A percentile compares a stretch with the other conserved stretches of the same genome.
Conservation (phyloP, 345 rosid genomes). For the Bruguiera gymnorhiza region DNA sequence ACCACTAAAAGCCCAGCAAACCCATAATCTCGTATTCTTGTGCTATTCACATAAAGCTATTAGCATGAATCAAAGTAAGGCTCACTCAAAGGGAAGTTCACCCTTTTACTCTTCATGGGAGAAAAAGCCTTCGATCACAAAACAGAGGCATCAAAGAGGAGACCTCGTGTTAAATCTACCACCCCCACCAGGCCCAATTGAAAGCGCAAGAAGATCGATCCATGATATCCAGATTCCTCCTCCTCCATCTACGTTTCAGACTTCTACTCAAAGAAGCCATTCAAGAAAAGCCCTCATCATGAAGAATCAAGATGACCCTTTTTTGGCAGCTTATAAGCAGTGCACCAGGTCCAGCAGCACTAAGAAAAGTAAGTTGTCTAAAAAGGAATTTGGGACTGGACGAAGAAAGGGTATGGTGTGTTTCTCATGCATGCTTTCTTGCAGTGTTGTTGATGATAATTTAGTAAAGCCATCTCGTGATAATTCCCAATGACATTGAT, state of each 20-base stretch:
- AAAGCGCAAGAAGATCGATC: not conserved
- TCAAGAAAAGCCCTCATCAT: constrained; percentile 25
- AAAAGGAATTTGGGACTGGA: not conserved
- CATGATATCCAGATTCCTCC: constrained; percentile 34
- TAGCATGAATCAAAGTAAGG: constrained; percentile 17
- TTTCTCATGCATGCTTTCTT: constrained; percentile 43
- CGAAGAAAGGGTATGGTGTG: constrained; percentile 14
- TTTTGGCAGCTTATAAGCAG: constrained; percentile 46
- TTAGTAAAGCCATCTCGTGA: constrained; percentile 33
- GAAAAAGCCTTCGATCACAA: constrained; percentile 34
- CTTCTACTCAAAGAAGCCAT: constrained; percentile 27
- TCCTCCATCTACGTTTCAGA: constrained; percentile 39
- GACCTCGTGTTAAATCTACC: constrained; percentile 23
- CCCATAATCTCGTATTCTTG: not conserved
- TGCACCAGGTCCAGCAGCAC: constrained; percentile 38
- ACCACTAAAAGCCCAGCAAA: not conserved
- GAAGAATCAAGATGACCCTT: constrained; percentile 37
- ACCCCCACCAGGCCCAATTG: constrained; percentile 37
- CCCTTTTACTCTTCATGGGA: constrained; percentile 41
- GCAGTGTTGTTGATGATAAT: constrained; percentile 37
- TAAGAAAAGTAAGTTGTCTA: constrained; percentile 13
- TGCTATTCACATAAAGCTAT: too few species aligned
- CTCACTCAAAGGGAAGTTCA: constrained; percentile 16
- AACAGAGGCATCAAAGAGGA: not conserved
- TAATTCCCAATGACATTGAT: constrained; percentile 17